These are phyloP conservation scores for Pythium monospermum DNA, from an alignment of 352 stramenopile species.

Conservation along the genomic window DNA sequence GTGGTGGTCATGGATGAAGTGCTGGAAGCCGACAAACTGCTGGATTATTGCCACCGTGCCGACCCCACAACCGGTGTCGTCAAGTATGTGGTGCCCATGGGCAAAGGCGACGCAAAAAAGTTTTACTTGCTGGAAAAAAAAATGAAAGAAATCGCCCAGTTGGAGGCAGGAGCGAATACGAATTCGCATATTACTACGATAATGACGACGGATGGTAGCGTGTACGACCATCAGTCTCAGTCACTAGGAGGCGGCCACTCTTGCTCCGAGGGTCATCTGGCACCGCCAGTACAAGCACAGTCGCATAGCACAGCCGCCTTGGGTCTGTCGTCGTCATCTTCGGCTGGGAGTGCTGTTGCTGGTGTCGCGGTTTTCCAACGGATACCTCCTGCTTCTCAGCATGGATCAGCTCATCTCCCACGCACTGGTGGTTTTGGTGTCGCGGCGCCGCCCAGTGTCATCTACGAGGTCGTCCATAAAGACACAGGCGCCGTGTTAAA, in stretches of 20 bases:
- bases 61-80: constrained; percentile 35
- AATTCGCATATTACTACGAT: background rate
- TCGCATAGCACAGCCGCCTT: background rate
- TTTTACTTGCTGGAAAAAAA: constrained; percentile 56
- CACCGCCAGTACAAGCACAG: background rate
- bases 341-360: too few relatives aligned
- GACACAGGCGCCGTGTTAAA: constrained; percentile 68
- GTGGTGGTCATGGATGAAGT: constrained; percentile 78
- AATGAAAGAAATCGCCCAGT: constrained; percentile 46
- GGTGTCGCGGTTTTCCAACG: too few relatives aligned
- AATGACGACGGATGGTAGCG: background rate
- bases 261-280: too few relatives aligned
- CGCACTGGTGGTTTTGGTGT: background rate
- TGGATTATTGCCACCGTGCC: constrained; percentile 56
- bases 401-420: too few relatives aligned
- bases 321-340: too few relatives aligned
- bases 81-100: constrained; percentile 65
- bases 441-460: background rate
- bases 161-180: constrained; percentile 29
- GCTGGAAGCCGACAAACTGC: constrained; percentile 64
- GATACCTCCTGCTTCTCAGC: too few relatives aligned
- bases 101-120: constrained; percentile 35
- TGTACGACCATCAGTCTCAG: too few relatives aligned
- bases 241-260: too few relatives aligned
- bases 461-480: constrained; percentile 52